Base-by-base conservation (phyloP, 495 filamentous ascomycete genomes). In the Neurospora sp. region DNA sequence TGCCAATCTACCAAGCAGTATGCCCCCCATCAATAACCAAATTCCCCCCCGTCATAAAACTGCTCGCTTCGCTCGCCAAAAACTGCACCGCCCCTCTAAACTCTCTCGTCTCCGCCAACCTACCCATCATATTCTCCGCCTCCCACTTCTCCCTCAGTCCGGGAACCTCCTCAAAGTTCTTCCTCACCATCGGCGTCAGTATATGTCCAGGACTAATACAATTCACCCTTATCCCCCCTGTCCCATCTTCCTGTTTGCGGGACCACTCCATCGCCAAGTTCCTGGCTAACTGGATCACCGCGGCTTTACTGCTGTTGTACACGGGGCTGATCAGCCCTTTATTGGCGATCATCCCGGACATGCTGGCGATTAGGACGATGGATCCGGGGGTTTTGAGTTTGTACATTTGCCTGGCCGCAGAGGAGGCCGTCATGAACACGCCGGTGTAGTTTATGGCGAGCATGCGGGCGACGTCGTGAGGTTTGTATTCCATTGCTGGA, bases 371-470 rank as follows among this genome's bases (percentile, higher is more conserved):
- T 75, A 94, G 81, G 39, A 86, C 88, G 74, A 94, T 93, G 75
- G 88, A 90, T n/a, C 91, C 91, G 35, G 88, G 88, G 66, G 86
- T 89, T 48, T 89, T 89, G 81, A 90, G 91, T 72, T 86, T 87
- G 76, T 93, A 87, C 91, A 95, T 94, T 77, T 92, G 88, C 76
- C 90, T 87, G 16, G 92, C 92, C 10, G 87, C 89, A 11, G 90
- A 89, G 74, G 91, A 87, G 0, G 92, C 88, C 2, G 91, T 91
- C 86, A 93, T 89, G 81, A 94, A 92, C 10, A 92, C 90, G 20
- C 92, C 93, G 0, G 90, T 92, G 75, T 92, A 90, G 77, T 94
- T 94, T 71, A 92, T 85, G 69, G 88, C 88, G 79, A 95, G 86
- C 89, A 94, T 92, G 71, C 85, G 84, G 72, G 88, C 88, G 74